Percentiles rank a stretch among this genome's conserved stretches.
phyloP scores from a whole-genome alignment of 225 moss, liverwort and hornwort species.

The Pseudoscleropodium purum region DNA sequence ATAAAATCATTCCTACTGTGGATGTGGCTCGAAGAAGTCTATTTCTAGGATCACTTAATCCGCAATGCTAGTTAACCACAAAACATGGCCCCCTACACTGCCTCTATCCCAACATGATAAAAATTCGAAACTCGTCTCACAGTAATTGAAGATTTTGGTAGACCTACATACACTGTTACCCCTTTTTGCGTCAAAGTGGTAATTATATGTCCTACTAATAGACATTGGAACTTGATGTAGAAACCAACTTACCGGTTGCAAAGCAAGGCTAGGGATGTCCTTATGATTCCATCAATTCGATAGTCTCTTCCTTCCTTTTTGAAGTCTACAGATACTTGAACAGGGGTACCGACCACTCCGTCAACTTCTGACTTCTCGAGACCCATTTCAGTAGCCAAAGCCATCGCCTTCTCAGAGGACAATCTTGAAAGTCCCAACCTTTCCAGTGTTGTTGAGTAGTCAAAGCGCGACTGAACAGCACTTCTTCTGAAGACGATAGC shows the following conservation, averaged over 20 bases:
- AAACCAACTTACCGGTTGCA: slow-evolving; percentile 74
- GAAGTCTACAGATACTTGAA: slow-evolving; percentile 56
- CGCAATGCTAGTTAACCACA: not conserved
- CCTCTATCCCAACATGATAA: not conserved
- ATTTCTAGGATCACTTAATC: not conserved
- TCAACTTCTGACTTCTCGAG: slow-evolving; percentile 13
- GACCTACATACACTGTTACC: not conserved
- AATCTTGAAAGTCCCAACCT: slow-evolving; percentile 64
- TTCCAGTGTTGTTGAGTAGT: slow-evolving; percentile 70
- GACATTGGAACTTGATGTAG: not conserved
- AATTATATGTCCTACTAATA: not conserved
- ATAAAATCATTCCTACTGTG: not conserved
- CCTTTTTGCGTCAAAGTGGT: not conserved
- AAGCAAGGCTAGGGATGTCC: slow-evolving; percentile 54
- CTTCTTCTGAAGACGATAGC: slow-evolving; percentile 73
- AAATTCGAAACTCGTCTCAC: not conserved
- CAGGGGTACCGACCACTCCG: slow-evolving; percentile 42
- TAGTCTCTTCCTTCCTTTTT: slow-evolving; percentile 52
- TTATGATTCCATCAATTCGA: slow-evolving; percentile 62
- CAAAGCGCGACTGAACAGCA: slow-evolving; percentile 41
- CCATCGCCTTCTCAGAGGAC: slow-evolving; percentile 54
- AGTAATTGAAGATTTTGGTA: not conserved
- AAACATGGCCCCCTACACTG: not conserved
- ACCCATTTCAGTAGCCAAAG: slow-evolving; percentile 54
- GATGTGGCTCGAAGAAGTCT: not conserved